These are phyloP conservation scores for Boletus tylopilopsis DNA, from an alignment of 768 basidiomycete genomes.

Conservation along the genomic window DNA sequence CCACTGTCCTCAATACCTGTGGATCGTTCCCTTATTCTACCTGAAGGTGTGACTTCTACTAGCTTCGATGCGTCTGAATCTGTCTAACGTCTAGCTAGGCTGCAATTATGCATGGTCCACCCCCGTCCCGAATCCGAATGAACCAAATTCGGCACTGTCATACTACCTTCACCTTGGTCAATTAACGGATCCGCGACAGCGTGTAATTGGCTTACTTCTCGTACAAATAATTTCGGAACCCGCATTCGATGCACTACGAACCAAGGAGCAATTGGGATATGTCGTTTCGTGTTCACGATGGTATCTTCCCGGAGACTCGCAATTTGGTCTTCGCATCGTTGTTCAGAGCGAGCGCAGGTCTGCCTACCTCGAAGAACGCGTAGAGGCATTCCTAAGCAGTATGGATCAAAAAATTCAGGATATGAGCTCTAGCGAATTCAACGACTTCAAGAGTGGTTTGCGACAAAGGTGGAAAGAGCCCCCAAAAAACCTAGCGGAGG, in stretches of 20 bases:
- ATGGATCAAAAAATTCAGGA: conserved; percentile 66
- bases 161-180: conserved; percentile 85
- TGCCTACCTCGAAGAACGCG: conserved; percentile 77
- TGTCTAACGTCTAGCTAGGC: conserved; percentile 39
- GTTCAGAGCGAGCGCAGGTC: conserved; percentile 87
- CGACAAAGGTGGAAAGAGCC: conserved; percentile 82
- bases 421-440: conserved; percentile 72
- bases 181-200: conserved; percentile 54
- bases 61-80: not conserved
- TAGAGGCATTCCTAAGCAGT: conserved; percentile 80
- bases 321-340: conserved; percentile 75
- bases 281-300: conserved; percentile 65
- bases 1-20: conserved; percentile 40
- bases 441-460: conserved; percentile 72
- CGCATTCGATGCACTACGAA: conserved; percentile 85
- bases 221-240: conserved; percentile 88
- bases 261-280: conserved; percentile 95
- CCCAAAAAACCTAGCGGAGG: conserved; percentile 85
- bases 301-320: conserved; percentile 58
- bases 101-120: conserved; percentile 65
- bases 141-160: conserved; percentile 82
- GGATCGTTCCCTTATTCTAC: conserved; percentile 57
- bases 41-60: conserved; percentile 48
- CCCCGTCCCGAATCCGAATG: conserved; percentile 74
- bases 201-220: conserved; percentile 69